Base-by-base conservation (phyloP, 139 green algal genomes). In the Nannochloris sp. region DNA sequence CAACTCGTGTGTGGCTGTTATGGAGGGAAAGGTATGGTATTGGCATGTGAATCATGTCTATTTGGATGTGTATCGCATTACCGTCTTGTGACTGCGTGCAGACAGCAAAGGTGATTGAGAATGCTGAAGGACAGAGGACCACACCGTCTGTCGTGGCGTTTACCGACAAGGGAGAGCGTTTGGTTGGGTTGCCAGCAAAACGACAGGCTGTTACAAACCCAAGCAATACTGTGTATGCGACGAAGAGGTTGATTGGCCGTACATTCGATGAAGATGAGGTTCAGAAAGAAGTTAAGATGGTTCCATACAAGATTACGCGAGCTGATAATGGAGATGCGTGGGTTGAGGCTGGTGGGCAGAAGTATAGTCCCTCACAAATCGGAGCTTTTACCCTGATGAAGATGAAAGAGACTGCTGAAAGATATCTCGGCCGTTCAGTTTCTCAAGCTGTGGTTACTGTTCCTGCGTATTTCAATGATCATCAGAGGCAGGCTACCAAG, bases 381-480 rank as follows among this genome's bases (percentile, higher is more conserved):
- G 88, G 88, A 15, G 90, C 89, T 11, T 96, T 97, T 59, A 74
- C 86, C 23, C 75, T 98, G 36, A 85, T 73, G 23, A 98, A 98
- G 76, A 97, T 99, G 93, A 97, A 96, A 78, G 88, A 96, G 67
- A 97, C 88, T 19, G 93, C 92, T 69, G 93, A 98, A 82, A 74
- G 85, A 0, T 98, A 95, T 78, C 75, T 99, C 36, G 93, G 93
- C 6, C 72, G 88, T 31, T 48, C 68, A 12, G 85, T 99, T 5
- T 75, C 55, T 64, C 85, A 95, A 75, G 93, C 93, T 2, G 93
- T 97, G 15, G 78, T 99, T 62, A 99, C 93, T 2, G 93, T 99
- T 43, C 93, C 93, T 3, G 93, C 93, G 7, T 99, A 98, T 78
- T 99, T 99, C 87, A 99, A 99, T 74, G 93, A 99, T 80, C 78